Evolutionary conservation across 108 stramenopile species (phyloP), one percentile per base, ranked within the genome.

Genomic region (Nannochloropsis granulata): DNA sequence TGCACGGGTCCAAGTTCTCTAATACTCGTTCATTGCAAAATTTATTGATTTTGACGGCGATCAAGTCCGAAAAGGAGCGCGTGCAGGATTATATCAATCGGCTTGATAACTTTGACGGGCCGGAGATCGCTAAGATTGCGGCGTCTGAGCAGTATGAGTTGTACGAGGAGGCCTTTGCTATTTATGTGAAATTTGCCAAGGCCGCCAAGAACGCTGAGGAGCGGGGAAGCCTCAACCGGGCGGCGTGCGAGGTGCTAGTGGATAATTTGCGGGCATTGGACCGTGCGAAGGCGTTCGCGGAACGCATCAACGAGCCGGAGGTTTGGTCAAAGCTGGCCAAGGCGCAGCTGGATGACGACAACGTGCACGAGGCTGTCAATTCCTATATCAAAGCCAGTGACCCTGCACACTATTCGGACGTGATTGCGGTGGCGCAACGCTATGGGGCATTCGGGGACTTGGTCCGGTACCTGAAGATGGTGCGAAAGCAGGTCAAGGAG

Each of bases 1-100:
- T 99, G 24, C 99, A 99, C 89, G 98, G 98, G 81, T 96, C 95
- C 14, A 98, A 99, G 92, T 99, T 99, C 85, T 96, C 95, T 12
- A 94, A 98, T 92, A 98, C 99, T 96, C 94, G 94, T 90, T 98
- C 98, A 88, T 91, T 99, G 80, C 99, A 99, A 92, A 99, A 99
- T 91, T 92, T 99, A 56, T 96, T 99, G 79, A 98, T 99, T 86
- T 94, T 99, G 79, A 99, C 99, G 79, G 99, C 99, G 81, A 99
- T 99, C 79, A 93, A 95, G 82, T 97, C 97, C 43, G 96, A 96
- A 86, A 85, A 93, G 84, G 92, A 92, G 78, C 94, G 96, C 85
- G 98, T 99, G 85, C 93, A 97, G 83, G 96, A 96, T 56, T 99
- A 99, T 95, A 94, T 99, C 85, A 97, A 99, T 88, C 96, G 98